phyloP scores from a whole-genome alignment of 2,329 filamentous ascomycete genomes.

The Endothia cerciana region DNA sequence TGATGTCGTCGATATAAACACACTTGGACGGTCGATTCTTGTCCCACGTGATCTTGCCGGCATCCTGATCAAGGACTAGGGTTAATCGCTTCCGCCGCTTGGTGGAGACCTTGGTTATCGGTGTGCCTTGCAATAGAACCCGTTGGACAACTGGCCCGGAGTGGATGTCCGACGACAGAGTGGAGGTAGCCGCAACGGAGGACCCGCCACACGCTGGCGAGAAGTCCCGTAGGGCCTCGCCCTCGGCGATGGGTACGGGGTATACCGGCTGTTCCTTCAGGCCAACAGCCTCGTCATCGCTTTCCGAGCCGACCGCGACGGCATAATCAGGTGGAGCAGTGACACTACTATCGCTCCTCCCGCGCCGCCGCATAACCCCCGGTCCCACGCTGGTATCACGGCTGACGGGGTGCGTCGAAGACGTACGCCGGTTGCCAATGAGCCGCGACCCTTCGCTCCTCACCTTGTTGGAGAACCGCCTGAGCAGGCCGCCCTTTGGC shows the following conservation, averaged over 20 bases:
- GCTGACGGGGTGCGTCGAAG: conserved; percentile 74
- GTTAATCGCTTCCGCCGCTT: conserved; percentile 76
- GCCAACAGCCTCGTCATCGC: conserved; percentile 54
- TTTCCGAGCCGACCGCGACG: conserved; percentile 57
- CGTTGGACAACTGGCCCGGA: conserved; percentile 76
- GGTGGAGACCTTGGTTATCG: conserved; percentile 82
- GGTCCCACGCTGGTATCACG: conserved; percentile 89
- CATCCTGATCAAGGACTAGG: conserved; percentile 76
- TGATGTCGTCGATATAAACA: conserved; percentile 94
- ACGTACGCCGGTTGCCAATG: conserved; percentile 65
- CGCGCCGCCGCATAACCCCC: conserved; percentile 77
- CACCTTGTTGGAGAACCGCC: conserved; percentile 82
- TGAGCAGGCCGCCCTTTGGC: conserved; percentile 63
- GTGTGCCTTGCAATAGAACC: conserved; percentile 76
- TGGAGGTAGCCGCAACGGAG: conserved; percentile 49
- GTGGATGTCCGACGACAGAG: conserved; percentile 42
- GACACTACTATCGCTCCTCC: conserved; percentile 84
- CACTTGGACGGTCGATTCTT: conserved; percentile 76
- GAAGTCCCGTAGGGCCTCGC: conserved; percentile 51
- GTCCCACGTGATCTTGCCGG: conserved; percentile 89
- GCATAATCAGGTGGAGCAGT: conserved; percentile 59
- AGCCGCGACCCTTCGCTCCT: conserved; percentile 55
- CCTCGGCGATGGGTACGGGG: conserved; percentile 46
- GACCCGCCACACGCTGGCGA: conserved; percentile 52
- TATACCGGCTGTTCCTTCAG: conserved; percentile 54